These are phyloP conservation scores for Colletotrichum euphorbiae DNA, from an alignment of 2,329 filamentous ascomycete species.

Conservation along the genomic window DNA sequence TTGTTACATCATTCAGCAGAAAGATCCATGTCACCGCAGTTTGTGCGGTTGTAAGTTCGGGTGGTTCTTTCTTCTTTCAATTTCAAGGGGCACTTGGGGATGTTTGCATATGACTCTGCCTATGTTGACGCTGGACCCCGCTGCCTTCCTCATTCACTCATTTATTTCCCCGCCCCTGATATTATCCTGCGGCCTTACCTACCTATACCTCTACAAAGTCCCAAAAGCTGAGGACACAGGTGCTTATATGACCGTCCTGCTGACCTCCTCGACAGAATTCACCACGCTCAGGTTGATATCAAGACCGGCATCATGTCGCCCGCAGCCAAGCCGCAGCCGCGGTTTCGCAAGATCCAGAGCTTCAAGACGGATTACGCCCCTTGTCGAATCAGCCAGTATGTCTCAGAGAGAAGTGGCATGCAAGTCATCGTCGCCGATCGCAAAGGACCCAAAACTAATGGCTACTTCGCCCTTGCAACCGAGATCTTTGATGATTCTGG, in stretches of 20 bases:
- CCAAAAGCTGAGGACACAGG: no score
- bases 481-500: conserved; percentile 98
- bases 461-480: conserved; percentile 94
- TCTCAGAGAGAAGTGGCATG: conserved; percentile 94
- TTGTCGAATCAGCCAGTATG: conserved; percentile 92
- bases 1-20: neutral
- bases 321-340: conserved; percentile 56
- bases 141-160: no score
- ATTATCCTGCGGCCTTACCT: no score
- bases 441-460: conserved; percentile 93
- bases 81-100: no score
- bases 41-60: no score
- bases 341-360: conserved; percentile 86
- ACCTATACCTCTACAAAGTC: no score
- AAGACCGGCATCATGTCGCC: conserved; percentile 64
- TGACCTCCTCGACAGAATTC: conserved; percentile 11
- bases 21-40: neutral
- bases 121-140: no score
- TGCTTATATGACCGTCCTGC: neutral
- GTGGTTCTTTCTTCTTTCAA: no score
- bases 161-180: neutral
- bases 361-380: conserved; percentile 93
- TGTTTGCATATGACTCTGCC: no score
- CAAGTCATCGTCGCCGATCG: conserved; percentile 91
- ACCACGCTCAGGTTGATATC: neutral